Conservation (phyloP, 2,329 filamentous ascomycete genomes). For the Xylariaceae sp. region DNA sequence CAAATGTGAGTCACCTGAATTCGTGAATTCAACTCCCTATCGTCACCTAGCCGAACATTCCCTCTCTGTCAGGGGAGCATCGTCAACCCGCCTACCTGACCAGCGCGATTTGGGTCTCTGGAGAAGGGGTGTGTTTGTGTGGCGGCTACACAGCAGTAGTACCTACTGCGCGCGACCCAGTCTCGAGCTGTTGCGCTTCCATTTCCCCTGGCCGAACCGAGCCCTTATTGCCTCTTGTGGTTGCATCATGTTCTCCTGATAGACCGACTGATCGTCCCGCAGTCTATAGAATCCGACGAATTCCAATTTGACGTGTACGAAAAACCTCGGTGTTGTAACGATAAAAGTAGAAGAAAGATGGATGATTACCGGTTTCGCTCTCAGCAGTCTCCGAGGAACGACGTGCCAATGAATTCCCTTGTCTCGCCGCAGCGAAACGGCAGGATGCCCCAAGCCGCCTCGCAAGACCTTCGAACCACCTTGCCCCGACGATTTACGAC, state of each 20-base stretch:
- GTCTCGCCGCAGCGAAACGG: conserved; percentile 76
- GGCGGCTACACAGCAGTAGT: conserved; percentile 28
- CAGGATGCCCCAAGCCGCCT: conserved; percentile 62
- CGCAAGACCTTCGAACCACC: conserved; percentile 75
- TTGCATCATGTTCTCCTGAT: conserved; percentile 3
- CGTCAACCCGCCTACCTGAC: conserved; percentile 26
- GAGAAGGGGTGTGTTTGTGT: conserved; percentile 24
- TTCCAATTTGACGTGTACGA: conserved; percentile 51
- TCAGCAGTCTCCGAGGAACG: conserved; percentile 79
- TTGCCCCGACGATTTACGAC: conserved; percentile 94
- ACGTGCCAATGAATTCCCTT: conserved; percentile 76
- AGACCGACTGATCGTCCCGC: conserved; percentile 29
- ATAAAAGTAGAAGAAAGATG: conserved; percentile 63
- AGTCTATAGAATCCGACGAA: conserved; percentile 48
- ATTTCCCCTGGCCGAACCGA: conserved; percentile 19
- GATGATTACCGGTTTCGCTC: conserved; percentile 81
- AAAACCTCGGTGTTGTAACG: conserved; percentile 47
- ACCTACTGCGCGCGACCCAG: conserved; percentile 25
- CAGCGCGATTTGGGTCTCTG: conserved; percentile 32
- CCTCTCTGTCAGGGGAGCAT: conserved; percentile 23
- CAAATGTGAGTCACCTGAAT: conserved; percentile 26
- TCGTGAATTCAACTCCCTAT: not conserved
- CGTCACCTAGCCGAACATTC: conserved; percentile 7
- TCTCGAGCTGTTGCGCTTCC: conserved; percentile 20
- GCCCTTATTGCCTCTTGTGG: conserved; percentile 1